Evolutionary conservation across 1,139 yeast species (phyloP).

Genomic region (Eremothecium cymbalariae): DNA sequence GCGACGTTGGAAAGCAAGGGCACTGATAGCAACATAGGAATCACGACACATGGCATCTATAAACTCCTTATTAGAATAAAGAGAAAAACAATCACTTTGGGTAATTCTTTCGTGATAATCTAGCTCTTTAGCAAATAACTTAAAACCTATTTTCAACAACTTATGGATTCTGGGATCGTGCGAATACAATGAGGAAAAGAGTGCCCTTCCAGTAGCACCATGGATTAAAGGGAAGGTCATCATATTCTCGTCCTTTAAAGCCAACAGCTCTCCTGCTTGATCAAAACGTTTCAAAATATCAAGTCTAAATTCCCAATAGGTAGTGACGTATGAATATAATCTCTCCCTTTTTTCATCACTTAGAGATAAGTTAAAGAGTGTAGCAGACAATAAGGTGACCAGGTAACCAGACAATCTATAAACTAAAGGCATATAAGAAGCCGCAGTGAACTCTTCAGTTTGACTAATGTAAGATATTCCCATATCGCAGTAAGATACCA

Average conservation of each 20-base stretch:
- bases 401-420: conserved; percentile 35
- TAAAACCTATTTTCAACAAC: conserved; percentile 43
- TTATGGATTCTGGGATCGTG: conserved; percentile 52
- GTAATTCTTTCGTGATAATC: conserved; percentile 20
- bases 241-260: conserved; percentile 16
- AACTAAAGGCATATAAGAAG: background rate
- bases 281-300: conserved; percentile 16
- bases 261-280: conserved; percentile 9
- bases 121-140: conserved; percentile 40
- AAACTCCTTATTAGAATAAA: conserved; percentile 38
- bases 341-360: conserved; percentile 22
- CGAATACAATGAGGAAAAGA: conserved; percentile 30
- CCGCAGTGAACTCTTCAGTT: background rate
- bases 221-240: conserved; percentile 20
- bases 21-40: conserved; percentile 58
- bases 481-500: conserved; percentile 6
- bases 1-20: conserved; percentile 68
- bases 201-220: conserved; percentile 26
- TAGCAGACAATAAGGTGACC: conserved; percentile 29
- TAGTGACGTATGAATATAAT: conserved; percentile 21
- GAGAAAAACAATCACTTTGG: conserved; percentile 7
- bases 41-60: conserved; percentile 48
- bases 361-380: conserved; percentile 24
- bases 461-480: conserved; percentile 6
- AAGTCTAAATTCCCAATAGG: conserved; percentile 20